These are phyloP conservation scores for Oenanthe sinensis DNA, from an alignment of 129 eudicot genomes.

Conservation along the genomic window DNA sequence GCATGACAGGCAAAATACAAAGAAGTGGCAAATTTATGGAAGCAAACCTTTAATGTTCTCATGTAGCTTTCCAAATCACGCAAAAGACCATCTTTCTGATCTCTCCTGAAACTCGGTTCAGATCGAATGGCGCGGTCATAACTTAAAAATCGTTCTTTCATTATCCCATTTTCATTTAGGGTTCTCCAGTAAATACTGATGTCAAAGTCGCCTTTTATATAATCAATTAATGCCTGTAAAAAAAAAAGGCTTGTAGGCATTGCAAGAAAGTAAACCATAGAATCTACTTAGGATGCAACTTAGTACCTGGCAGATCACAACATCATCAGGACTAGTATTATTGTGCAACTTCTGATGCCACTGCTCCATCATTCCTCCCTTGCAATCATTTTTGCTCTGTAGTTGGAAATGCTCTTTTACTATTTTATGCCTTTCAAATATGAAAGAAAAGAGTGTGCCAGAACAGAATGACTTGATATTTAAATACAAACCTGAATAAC, in stretches of 20 bases:
- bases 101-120: slow-evolving; percentile 69
- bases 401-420: no score
- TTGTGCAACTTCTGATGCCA: slow-evolving; percentile 99
- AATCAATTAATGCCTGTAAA: slow-evolving; percentile 79
- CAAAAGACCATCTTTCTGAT: slow-evolving; percentile 92
- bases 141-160: slow-evolving; percentile 91
- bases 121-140: slow-evolving; percentile 91
- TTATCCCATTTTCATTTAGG: slow-evolving; percentile 84
- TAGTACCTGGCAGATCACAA: slow-evolving; percentile 90
- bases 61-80: slow-evolving; percentile 88
- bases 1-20: not conserved
- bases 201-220: slow-evolving; percentile 79
- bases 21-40: not conserved
- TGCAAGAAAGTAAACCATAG: not conserved
- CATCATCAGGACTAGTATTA: slow-evolving; percentile 97
- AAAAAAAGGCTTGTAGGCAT: not conserved
- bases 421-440: no score
- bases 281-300: not conserved
- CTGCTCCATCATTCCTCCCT: slow-evolving; percentile 54
- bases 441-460: no score
- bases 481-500: no score
- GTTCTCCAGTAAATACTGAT: slow-evolving; percentile 83
- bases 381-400: no score
- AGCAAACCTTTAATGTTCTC: slow-evolving; percentile 76
- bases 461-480: no score